These are phyloP conservation scores for Ustulina deusta DNA, from an alignment of 2,329 filamentous ascomycete genomes.

Conservation along the genomic window DNA sequence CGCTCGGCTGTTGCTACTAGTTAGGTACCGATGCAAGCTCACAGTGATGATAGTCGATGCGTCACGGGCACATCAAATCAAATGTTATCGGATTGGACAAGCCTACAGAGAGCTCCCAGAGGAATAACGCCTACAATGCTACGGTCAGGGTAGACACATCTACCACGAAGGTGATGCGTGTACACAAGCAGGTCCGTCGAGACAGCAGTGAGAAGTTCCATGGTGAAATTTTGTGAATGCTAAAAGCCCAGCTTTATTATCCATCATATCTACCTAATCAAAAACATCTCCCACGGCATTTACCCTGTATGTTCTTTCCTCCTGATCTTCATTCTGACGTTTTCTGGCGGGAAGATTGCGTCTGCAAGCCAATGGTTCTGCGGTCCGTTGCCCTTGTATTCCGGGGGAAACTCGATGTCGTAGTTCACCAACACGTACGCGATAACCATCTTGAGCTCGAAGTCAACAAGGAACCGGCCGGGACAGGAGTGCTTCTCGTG, in stretches of 20 bases:
- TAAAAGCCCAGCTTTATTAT: not conserved
- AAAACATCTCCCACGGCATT: not conserved
- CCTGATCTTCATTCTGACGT: slow-evolving; percentile 39
- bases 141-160: no score
- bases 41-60: not conserved
- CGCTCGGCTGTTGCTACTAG: not conserved
- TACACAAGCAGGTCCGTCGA: not conserved
- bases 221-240: not conserved
- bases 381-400: slow-evolving; percentile 42
- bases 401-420: slow-evolving; percentile 52
- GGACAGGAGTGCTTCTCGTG: slow-evolving; percentile 57
- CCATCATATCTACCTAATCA: not conserved
- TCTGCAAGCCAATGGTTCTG: slow-evolving; percentile 40
- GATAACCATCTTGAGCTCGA: slow-evolving; percentile 55
- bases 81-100: not conserved
- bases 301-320: slow-evolving; percentile 25
- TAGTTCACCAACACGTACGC: slow-evolving; percentile 47
- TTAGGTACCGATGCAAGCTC: not conserved
- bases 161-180: not conserved
- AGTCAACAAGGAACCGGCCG: slow-evolving; percentile 55
- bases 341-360: slow-evolving; percentile 38
- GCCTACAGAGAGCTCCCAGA: no score
- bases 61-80: no score
- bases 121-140: no score
- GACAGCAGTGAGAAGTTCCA: not conserved